Evolutionary conservation across 164 flowering plant genomes (phyloP).

Genomic region (Cinnamomum micranthum): DNA sequence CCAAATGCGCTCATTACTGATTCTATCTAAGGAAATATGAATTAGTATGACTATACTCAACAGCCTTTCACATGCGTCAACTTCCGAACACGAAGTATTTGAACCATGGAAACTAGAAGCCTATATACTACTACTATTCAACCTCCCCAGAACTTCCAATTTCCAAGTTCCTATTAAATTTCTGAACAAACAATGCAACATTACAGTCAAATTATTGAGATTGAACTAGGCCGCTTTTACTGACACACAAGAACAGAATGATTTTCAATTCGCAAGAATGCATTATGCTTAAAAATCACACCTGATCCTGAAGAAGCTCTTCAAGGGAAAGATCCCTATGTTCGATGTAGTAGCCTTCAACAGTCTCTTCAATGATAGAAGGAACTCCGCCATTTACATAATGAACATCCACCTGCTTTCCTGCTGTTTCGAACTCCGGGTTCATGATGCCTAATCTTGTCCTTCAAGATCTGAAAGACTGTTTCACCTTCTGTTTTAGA

Average conservation of each 20-base stretch:
- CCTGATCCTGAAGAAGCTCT: conserved; percentile 31
- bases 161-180: not conserved
- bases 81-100: not conserved
- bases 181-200: not conserved
- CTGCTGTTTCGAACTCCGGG: not conserved
- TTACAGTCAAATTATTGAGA: not conserved
- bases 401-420: conserved; percentile 14
- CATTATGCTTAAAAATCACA: conserved; percentile 3
- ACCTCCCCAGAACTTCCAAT: not conserved
- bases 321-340: conserved; percentile 19
- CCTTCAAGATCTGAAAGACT: not conserved
- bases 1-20: too few species aligned
- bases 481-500: not conserved
- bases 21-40: not conserved
- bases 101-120: not conserved
- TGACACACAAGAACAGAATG: not conserved
- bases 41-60: not conserved
- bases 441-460: not conserved
- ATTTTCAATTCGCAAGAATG: not conserved
- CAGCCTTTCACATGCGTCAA: not conserved
- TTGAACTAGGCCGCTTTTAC: not conserved
- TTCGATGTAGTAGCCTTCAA: conserved; percentile 16
- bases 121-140: not conserved
- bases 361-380: conserved; percentile 18
- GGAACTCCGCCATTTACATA: conserved; percentile 15